Evolutionary conservation across 257 asterid species (phyloP), one percentile per base, ranked within the genome.

Genomic region (Linaria vulgaris): DNA sequence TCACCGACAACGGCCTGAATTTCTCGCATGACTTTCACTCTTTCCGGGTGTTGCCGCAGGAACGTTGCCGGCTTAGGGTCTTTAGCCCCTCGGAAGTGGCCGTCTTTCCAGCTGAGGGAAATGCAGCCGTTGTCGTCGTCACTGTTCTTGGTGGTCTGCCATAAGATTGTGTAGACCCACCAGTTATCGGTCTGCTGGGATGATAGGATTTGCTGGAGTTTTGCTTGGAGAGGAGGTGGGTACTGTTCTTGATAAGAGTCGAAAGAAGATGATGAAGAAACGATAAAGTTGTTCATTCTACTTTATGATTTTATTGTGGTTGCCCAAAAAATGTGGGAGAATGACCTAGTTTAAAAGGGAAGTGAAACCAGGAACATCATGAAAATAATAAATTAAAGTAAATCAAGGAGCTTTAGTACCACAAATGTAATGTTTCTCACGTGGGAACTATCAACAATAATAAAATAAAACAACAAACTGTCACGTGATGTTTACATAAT

Each of bases 91-190:
- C 82, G 87, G 45, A 87, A 90, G 55, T 78, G 77, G 67, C 92
- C 88, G 60, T 85, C 92, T 22, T 70, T 83, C 87, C 88, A 85
- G 31, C 65, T 71, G 50, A 85, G 81, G 23, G 61, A 23, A 38
- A 67, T n/a, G 46, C 74, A 69, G 6, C 77, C 87, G 6, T 65
- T 49, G 1, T 81, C 82, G 34, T 79, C 83, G 3, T n/a, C n/a
- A n/a, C n/a, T n/a, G n/a, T 27, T 27, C 34, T 31, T 73, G 13
- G 78, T 52, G 1, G 71, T 64, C 34, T 78, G 73, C 92, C 92
- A 85, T 8, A 85, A 64, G 50, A 85, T 82, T 64, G 85, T 80
- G 59, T 85, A 85, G 24, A 79, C 74, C 92, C 92, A 85, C 34
- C 34, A 27, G 34, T 27, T 27, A n/a, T n/a, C n/a, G 55, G 13